These are phyloP conservation scores for Cucurbita pepo DNA, from an alignment of 306 rosid genomes.

Conservation along the genomic window DNA sequence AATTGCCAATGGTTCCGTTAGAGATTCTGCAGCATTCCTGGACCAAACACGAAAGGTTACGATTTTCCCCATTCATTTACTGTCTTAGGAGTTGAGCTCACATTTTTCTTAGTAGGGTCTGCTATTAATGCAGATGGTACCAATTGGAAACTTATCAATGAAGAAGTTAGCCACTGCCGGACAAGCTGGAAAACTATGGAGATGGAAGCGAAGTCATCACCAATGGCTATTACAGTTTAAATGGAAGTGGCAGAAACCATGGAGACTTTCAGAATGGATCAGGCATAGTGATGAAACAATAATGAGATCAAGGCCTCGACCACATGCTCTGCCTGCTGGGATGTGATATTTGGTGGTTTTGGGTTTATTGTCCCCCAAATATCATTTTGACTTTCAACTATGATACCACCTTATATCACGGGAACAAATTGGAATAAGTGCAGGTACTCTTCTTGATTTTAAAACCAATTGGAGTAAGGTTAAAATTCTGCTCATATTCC, in stretches of 20 bases:
- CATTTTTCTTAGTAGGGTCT: conserved; percentile 16
- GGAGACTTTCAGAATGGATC: conserved; percentile 94
- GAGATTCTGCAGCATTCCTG: conserved; percentile 60
- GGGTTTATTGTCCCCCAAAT: conserved; percentile 15
- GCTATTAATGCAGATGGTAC: conserved; percentile 61
- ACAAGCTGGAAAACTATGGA: conserved; percentile 86
- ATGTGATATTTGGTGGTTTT: conserved; percentile 27
- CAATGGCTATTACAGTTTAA: conserved; percentile 90
- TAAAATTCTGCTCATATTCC: not conserved
- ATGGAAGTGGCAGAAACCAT: conserved; percentile 99
- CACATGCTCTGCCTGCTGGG: conserved; percentile 41
- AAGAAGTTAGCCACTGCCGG: conserved; percentile 71
- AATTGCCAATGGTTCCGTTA: conserved; percentile 50
- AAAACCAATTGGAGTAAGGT: not conserved
- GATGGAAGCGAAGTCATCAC: conserved; percentile 99
- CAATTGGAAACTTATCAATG: conserved; percentile 65
- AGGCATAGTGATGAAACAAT: conserved; percentile 88
- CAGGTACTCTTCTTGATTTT: conserved; percentile 19
- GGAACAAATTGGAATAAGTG: conserved; percentile 17
- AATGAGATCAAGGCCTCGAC: conserved; percentile 66
- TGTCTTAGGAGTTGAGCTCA: conserved; percentile 9
- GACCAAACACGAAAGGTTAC: conserved; percentile 68
- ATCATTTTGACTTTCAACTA: conserved; percentile 27
- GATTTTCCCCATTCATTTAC: conserved; percentile 2
- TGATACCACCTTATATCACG: conserved; percentile 18